phyloP scores from a whole-genome alignment of 192 early-diverging fungal species.

The Podochytrium sp. region DNA sequence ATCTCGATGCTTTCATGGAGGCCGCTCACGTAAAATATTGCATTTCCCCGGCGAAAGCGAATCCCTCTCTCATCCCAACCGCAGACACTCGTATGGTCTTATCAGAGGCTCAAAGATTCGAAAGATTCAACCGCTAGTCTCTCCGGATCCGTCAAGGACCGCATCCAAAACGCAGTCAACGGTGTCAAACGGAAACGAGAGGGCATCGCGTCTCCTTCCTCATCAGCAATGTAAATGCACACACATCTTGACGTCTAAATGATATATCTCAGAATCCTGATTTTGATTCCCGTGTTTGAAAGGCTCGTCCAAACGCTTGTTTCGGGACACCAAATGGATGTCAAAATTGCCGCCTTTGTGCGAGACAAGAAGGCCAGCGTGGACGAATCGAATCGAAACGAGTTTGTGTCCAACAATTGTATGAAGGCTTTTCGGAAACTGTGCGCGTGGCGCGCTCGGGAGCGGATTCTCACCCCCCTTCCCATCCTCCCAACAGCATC shows the following conservation, averaged over 20 bases:
- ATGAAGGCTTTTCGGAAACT: background rate
- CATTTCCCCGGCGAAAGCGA: background rate
- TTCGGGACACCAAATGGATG: background rate
- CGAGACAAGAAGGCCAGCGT: background rate
- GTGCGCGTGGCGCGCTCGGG: no score
- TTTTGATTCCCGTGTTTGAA: background rate
- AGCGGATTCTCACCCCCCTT: background rate
- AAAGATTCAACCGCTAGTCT: background rate
- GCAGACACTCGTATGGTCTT: background rate
- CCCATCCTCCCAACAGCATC: background rate
- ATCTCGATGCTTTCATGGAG: background rate
- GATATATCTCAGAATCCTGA: background rate
- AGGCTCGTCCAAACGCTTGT: background rate
- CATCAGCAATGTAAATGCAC: background rate
- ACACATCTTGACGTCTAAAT: no score
- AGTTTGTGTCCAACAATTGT: slow-evolving; percentile 5
- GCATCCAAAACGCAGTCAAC: background rate
- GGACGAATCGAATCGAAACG: slow-evolving; percentile 4
- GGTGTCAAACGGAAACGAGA: slow-evolving; percentile 2
- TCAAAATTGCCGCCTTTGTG: background rate
- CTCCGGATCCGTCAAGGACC: background rate
- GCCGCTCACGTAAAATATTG: background rate
- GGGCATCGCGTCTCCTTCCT: background rate
- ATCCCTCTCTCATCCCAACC: background rate
- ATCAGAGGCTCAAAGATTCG: background rate